Base-by-base conservation (phyloP, 2,329 filamentous ascomycete genomes). In the Penicillium verrucosum region DNA sequence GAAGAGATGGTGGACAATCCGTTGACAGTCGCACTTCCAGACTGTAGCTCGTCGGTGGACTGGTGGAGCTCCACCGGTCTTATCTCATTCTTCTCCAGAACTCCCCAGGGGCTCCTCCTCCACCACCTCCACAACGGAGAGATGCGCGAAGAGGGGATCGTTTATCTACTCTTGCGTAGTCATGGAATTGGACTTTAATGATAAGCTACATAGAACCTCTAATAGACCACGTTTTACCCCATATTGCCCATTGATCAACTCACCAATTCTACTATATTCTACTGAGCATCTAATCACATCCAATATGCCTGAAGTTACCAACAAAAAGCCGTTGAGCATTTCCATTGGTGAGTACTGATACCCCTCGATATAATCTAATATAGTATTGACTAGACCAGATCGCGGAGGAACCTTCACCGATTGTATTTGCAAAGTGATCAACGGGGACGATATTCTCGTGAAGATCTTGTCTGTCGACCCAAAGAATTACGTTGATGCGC, bases 401-500 rank as follows among this genome's bases (percentile, higher is more conserved):
- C 59, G 63, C 23, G 83, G 91, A 68, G 60, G 60, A 16, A 62
- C 60, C n/a, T 62, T 62, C 25, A 60, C 58, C 18, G 60, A 62
- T 46, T 56, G 56, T 51, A 45, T 44, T 7, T 44, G 41, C 37
- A 54, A 49, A 23, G 47, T 53, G 23, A 41, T 48, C 23, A 47
- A 44, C 30, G 32, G 37, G 21, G 41, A 48, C 5, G 88, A 92
- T 70, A 82, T 90, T 46, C 80, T 93, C 50, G 89, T 92, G 74
- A 93, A 93, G 76, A 83, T 95, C 4, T 83, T 95, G 21, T 94
- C 90, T 1, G 89, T 92, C 64, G 91, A 95, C 70, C 91, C 91
- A 3, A 82, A 85, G 54, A 95, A 96, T 77, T 96, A 96, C 76
- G 82, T 86, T 12, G 91, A 96, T 77, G 91, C 91, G 18, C 58